phyloP scores from a whole-genome alignment of 2,329 filamentous ascomycete genomes.

The Calcarisporium arbuscula region DNA sequence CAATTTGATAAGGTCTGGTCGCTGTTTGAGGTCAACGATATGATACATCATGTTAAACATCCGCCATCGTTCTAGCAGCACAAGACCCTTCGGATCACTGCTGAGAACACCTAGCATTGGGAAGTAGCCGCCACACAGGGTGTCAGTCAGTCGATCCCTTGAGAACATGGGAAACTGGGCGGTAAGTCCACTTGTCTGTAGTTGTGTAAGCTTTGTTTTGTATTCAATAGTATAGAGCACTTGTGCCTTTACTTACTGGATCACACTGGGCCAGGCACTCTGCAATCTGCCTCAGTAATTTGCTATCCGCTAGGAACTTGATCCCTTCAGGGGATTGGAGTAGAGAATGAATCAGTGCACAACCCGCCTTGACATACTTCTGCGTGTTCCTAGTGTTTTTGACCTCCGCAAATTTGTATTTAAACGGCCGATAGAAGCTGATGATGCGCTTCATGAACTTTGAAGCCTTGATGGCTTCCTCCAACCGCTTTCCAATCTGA shows the following conservation, averaged over 20 bases:
- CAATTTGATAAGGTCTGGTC: slow-evolving; percentile 84
- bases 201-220: slow-evolving; percentile 8
- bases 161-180: slow-evolving; percentile 88
- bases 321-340: slow-evolving; percentile 81
- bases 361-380: slow-evolving; percentile 86
- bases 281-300: slow-evolving; percentile 85
- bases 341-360: slow-evolving; percentile 78
- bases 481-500: slow-evolving; percentile 82
- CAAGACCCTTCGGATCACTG: slow-evolving; percentile 72
- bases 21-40: slow-evolving; percentile 84
- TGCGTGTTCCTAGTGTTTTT: slow-evolving; percentile 89
- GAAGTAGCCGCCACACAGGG: slow-evolving; percentile 88
- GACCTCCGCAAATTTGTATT: slow-evolving; percentile 86
- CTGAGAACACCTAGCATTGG: slow-evolving; percentile 84
- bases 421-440: slow-evolving; percentile 95
- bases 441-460: slow-evolving; percentile 95
- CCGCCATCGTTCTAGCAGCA: slow-evolving; percentile 90
- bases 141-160: slow-evolving; percentile 74
- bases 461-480: slow-evolving; percentile 88
- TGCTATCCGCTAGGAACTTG: slow-evolving; percentile 83
- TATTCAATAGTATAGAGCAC: too few species aligned
- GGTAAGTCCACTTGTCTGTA: slow-evolving; percentile 62
- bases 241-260: slow-evolving; percentile 66
- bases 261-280: slow-evolving; percentile 96
- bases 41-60: slow-evolving; percentile 99